Conservation (phyloP, 441 rosid genomes). For the Geranium incanum region DNA sequence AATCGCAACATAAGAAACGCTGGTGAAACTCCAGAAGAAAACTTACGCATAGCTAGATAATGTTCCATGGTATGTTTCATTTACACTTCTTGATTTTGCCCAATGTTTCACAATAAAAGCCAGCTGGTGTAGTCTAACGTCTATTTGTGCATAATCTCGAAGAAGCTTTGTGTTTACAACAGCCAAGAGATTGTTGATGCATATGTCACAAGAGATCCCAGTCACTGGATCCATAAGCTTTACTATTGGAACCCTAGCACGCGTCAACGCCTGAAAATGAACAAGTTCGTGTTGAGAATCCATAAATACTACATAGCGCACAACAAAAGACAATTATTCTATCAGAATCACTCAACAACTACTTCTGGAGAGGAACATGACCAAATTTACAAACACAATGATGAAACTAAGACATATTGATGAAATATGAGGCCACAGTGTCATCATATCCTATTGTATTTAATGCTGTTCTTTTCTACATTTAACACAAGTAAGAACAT, state of each 20-base stretch:
- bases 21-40: slow-evolving; percentile 7
- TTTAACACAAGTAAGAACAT: no score
- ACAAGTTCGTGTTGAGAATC: slow-evolving; percentile 16
- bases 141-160: slow-evolving; percentile 67
- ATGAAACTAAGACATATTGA: not conserved
- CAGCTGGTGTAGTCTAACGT: slow-evolving; percentile 70
- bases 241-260: slow-evolving; percentile 93
- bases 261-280: slow-evolving; percentile 60
- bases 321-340: not conserved
- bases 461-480: no score
- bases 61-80: slow-evolving; percentile 91
- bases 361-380: not conserved
- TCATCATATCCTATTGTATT: not conserved
- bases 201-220: slow-evolving; percentile 87
- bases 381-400: not conserved
- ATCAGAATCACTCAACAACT: not conserved
- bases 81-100: slow-evolving; percentile 91
- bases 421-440: not conserved
- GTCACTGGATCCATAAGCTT: slow-evolving; percentile 92
- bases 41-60: slow-evolving; percentile 97
- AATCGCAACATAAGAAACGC: slow-evolving; percentile 6
- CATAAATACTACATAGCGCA: not conserved
- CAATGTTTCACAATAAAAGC: slow-evolving; percentile 89
- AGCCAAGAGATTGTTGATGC: slow-evolving; percentile 85
- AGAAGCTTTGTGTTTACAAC: slow-evolving; percentile 94